Conservation (phyloP, 306 rosid genomes). For the Quercus wislizeni region DNA sequence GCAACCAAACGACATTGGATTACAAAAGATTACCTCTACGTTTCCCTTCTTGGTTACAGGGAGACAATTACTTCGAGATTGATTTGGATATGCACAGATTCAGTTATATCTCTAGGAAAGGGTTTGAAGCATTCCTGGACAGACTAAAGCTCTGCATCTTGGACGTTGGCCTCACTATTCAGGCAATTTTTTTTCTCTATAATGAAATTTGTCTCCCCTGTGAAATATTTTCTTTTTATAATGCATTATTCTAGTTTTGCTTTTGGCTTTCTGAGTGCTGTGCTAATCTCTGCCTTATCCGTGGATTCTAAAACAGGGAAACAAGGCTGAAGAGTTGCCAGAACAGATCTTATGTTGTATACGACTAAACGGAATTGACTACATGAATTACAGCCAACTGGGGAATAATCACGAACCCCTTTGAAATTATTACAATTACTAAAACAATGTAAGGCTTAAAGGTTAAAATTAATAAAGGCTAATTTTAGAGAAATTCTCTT, state of each 20-base stretch:
- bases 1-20: neutral
- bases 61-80: slow-evolving; percentile 91
- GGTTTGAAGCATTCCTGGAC: slow-evolving; percentile 87
- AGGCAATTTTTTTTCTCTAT: slow-evolving; percentile 47
- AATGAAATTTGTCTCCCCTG: neutral
- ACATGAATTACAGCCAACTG: slow-evolving; percentile 75
- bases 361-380: slow-evolving; percentile 82
- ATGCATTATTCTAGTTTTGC: neutral
- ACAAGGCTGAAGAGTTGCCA: slow-evolving; percentile 91
- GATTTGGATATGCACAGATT: slow-evolving; percentile 99
- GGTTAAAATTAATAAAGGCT: slow-evolving; percentile 23
- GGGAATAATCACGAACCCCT: slow-evolving; percentile 52
- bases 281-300: slow-evolving; percentile 4
- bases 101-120: slow-evolving; percentile 92
- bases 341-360: slow-evolving; percentile 90
- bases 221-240: no score
- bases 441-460: slow-evolving; percentile 27
- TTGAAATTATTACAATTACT: slow-evolving; percentile 19
- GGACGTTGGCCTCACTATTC: slow-evolving; percentile 96
- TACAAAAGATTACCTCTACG: neutral
- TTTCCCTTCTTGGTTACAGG: slow-evolving; percentile 38
- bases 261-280: neutral
- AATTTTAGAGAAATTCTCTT: slow-evolving; percentile 25
- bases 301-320: slow-evolving; percentile 58
- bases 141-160: slow-evolving; percentile 76